Conservation (phyloP, 225 moss, liverwort and hornwort genomes). For the Straminergon stramineum region DNA sequence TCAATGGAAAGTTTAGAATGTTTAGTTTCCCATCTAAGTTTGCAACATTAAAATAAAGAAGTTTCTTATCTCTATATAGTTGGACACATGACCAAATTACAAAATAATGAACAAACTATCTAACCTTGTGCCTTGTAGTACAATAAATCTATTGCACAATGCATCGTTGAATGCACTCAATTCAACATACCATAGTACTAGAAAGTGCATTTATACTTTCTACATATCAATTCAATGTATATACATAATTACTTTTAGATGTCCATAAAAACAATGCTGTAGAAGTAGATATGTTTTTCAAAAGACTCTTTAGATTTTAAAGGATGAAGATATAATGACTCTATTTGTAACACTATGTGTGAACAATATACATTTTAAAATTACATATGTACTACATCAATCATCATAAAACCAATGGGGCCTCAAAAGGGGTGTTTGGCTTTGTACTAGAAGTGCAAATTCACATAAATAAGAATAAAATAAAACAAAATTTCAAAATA, state of each 20-base stretch:
- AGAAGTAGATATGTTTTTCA: neutral
- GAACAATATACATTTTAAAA: neutral
- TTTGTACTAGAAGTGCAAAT: too few relatives aligned
- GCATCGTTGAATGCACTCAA: neutral
- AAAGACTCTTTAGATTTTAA: neutral
- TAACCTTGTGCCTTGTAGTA: neutral
- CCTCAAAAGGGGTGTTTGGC: too few relatives aligned
- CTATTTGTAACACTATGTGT: neutral
- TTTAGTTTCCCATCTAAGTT: rapidly evolving
- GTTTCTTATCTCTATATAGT: neutral
- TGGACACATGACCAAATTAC: neutral
- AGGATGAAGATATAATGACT: neutral
- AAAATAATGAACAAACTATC: neutral
- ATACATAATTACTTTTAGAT: too few relatives aligned
- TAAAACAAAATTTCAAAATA: too few relatives aligned
- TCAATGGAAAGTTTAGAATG: neutral
- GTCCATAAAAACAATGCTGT: neutral
- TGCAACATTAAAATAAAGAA: neutral
- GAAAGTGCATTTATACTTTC: neutral
- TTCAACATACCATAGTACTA: neutral
- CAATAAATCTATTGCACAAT: neutral
- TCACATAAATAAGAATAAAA: too few relatives aligned
- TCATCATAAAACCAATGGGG: too few relatives aligned
- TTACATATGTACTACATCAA: neutral
- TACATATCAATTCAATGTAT: neutral